phyloP scores from a whole-genome alignment of 73 alveolate species.

The Durusdinium trenchii region DNA sequence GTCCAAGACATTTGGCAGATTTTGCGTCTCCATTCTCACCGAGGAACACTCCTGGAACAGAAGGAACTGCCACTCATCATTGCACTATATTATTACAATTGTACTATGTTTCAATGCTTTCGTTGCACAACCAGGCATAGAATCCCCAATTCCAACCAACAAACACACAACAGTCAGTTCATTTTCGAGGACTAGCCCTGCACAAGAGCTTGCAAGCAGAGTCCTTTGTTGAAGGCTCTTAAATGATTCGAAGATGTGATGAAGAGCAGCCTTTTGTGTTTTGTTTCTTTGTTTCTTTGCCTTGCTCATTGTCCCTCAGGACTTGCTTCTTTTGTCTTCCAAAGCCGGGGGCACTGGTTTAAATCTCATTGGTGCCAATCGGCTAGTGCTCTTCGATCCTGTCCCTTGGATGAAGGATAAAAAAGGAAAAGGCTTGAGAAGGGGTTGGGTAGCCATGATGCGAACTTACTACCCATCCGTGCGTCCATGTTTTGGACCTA shows the following conservation, averaged over 20 bases:
- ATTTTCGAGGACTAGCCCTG: too few relatives aligned
- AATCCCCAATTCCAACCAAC: too few relatives aligned
- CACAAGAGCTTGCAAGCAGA: too few relatives aligned
- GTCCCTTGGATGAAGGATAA: background rate
- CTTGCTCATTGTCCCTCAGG: background rate
- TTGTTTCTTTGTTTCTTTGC: background rate
- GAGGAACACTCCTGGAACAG: constrained; percentile 54
- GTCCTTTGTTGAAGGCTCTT: too few relatives aligned
- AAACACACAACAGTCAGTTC: too few relatives aligned
- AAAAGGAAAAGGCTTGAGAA: too few relatives aligned
- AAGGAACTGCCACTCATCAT: background rate
- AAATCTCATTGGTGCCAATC: constrained; percentile 70
- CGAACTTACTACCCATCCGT: too few relatives aligned
- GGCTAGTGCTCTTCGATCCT: constrained; percentile 54
- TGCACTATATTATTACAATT: too few relatives aligned
- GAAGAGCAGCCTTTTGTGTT: background rate
- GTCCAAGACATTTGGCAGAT: too few relatives aligned
- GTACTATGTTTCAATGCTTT: background rate
- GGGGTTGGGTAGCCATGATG: too few relatives aligned
- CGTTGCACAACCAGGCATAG: background rate
- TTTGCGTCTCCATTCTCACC: too few relatives aligned
- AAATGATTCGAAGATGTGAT: background rate
- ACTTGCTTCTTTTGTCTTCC: constrained; percentile 43
- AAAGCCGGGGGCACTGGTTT: constrained; percentile 72
- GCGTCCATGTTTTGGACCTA: too few relatives aligned